Conservation (phyloP, 169 alveolate genomes). For the Plasmodium sp. region DNA sequence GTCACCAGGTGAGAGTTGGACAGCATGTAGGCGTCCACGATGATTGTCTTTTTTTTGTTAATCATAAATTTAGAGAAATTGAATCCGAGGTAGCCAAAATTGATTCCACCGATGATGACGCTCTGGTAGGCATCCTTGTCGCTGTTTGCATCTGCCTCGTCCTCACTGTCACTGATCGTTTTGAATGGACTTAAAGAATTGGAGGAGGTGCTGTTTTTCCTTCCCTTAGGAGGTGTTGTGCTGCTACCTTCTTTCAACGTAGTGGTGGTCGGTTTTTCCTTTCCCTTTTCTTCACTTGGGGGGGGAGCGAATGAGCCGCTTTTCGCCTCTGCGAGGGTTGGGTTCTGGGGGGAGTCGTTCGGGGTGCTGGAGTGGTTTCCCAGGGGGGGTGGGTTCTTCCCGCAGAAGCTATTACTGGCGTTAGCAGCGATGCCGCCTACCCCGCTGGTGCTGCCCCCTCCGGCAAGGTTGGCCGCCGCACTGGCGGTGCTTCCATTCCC, state of each 20-base stretch:
- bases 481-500: background rate
- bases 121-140: slow-evolving; percentile 58
- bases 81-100: slow-evolving; percentile 59
- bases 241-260: background rate
- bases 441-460: background rate
- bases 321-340: background rate
- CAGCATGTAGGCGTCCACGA: slow-evolving; percentile 42
- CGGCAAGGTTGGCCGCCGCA: background rate
- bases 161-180: slow-evolving; percentile 29
- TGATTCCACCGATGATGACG: slow-evolving; percentile 68
- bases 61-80: slow-evolving; percentile 50
- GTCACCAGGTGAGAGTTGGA: slow-evolving; percentile 42
- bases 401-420: background rate
- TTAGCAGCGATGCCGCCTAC: background rate
- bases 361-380: background rate
- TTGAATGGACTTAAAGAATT: slow-evolving; percentile 1
- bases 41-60: slow-evolving; percentile 51
- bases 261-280: background rate
- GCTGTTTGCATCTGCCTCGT: slow-evolving; percentile 19
- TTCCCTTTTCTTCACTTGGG: background rate
- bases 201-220: slow-evolving; percentile 14
- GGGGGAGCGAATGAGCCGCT: background rate
- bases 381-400: background rate
- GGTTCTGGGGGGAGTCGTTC: background rate
- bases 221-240: background rate